These are phyloP conservation scores for Nitzschia putrida DNA, from an alignment of 108 stramenopile species.

Conservation along the genomic window DNA sequence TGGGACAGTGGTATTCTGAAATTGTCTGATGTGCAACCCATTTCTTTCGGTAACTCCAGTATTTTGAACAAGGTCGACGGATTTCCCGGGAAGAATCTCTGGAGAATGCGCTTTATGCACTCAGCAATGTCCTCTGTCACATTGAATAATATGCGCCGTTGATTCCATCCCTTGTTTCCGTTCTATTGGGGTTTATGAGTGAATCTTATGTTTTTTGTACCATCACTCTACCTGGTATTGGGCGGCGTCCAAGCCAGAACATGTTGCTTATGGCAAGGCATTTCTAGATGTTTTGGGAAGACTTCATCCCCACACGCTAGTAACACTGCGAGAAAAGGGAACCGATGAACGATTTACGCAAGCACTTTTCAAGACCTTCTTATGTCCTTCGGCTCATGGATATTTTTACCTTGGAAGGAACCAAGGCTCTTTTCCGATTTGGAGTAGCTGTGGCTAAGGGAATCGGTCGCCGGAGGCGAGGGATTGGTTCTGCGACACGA, in stretches of 20 bases:
- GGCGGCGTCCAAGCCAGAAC: conserved; percentile 55
- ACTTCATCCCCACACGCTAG: conserved; percentile 56
- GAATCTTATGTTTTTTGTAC: conserved; percentile 78
- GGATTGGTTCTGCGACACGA: no score
- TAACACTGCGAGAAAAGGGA: conserved; percentile 55
- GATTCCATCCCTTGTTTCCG: conserved; percentile 51
- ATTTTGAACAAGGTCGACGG: conserved; percentile 15
- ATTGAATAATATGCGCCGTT: conserved; percentile 73
- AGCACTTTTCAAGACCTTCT: conserved; percentile 73
- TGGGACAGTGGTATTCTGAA: conserved; percentile 11
- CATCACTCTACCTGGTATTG: conserved; percentile 61
- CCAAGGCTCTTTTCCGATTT: conserved; percentile 74
- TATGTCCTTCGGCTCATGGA: conserved; percentile 73
- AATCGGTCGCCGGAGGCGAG: no score
- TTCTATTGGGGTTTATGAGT: conserved; percentile 59
- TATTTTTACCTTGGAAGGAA: conserved; percentile 77
- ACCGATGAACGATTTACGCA: conserved; percentile 50
- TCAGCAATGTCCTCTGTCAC: conserved; percentile 55
- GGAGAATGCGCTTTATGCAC: conserved; percentile 48
- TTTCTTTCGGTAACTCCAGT: conserved; percentile 31
- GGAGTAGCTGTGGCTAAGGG: no score
- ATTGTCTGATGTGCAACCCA: conserved; percentile 19
- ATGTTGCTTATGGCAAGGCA: conserved; percentile 61
- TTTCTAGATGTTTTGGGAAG: conserved; percentile 61
- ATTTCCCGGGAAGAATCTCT: conserved; percentile 36